These are phyloP conservation scores for Cyberlindnera mississippiensis DNA, from an alignment of 805 yeast species.

Conservation along the genomic window DNA sequence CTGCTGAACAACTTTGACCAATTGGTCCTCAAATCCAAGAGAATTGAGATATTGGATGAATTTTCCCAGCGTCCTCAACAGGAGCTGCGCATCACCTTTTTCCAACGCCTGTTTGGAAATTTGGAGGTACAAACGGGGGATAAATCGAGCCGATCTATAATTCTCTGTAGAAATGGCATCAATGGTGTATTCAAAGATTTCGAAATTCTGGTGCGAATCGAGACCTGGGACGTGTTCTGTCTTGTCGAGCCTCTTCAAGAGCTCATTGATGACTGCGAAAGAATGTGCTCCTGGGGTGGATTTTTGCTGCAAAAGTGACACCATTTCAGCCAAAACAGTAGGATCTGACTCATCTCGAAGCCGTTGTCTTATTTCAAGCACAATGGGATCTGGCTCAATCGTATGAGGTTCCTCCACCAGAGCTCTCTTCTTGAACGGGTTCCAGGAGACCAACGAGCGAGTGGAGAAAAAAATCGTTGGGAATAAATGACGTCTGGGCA, in stretches of 20 bases:
- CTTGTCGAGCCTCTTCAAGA: slow-evolving; percentile 18
- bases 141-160: slow-evolving; percentile 22
- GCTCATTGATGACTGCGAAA: slow-evolving; percentile 15
- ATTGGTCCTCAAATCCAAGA: slow-evolving; percentile 18
- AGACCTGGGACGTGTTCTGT: slow-evolving; percentile 17
- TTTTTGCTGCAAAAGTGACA: slow-evolving; percentile 1
- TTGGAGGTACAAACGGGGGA: slow-evolving; percentile 24
- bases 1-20: slow-evolving; percentile 5
- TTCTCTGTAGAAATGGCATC: slow-evolving; percentile 13
- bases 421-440: slow-evolving; percentile 10
- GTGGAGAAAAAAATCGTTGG: background rate
- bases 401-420: slow-evolving; percentile 1
- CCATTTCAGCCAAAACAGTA: slow-evolving; percentile 1
- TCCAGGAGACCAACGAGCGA: slow-evolving; percentile 9
- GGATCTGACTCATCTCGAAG: slow-evolving; percentile 1
- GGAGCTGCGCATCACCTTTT: slow-evolving; percentile 1
- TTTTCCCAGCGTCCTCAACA: slow-evolving; percentile 9
- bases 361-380: slow-evolving; percentile 8
- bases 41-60: slow-evolving; percentile 17
- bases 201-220: slow-evolving; percentile 5
- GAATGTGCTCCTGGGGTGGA: slow-evolving; percentile 6
- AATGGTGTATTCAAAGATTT: slow-evolving; percentile 12
- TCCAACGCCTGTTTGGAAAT: slow-evolving; percentile 9
- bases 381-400: slow-evolving; percentile 2
- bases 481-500: background rate